Evolutionary conservation across 805 yeast species (phyloP).

Genomic region (Myxozyma geophila): DNA sequence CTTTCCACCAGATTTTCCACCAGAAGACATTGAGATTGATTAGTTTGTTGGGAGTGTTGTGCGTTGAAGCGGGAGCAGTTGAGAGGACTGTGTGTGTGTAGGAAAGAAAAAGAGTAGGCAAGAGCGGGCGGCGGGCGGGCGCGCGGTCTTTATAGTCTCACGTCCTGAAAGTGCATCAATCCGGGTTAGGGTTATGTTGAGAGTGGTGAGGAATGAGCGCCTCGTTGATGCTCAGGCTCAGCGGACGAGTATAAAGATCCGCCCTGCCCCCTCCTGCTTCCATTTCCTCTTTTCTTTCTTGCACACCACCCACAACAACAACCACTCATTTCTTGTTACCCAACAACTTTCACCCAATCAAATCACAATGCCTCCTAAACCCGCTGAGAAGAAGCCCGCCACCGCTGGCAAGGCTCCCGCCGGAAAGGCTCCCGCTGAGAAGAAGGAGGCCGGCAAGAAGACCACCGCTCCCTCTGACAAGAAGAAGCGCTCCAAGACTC

Average conservation of each 20-base stretch:
- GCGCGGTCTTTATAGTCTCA: slow-evolving; percentile 31
- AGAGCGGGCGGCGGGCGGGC: slow-evolving; percentile 27
- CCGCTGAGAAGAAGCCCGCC: slow-evolving; percentile 67
- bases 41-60: slow-evolving; percentile 11
- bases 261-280: slow-evolving; percentile 27
- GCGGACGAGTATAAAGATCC: slow-evolving; percentile 27
- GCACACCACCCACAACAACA: background rate
- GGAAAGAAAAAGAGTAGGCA: background rate
- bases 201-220: slow-evolving; percentile 4
- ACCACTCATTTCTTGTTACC: background rate
- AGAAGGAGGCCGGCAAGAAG: slow-evolving; percentile 88
- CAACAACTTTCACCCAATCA: background rate
- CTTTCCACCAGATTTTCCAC: slow-evolving; percentile 71
- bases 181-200: slow-evolving; percentile 7
- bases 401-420: slow-evolving; percentile 62
- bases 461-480: slow-evolving; percentile 76
- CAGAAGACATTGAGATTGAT: slow-evolving; percentile 51
- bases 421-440: slow-evolving; percentile 96
- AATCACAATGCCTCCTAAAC: slow-evolving; percentile 50
- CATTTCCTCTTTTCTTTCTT: background rate
- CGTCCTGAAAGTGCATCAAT: slow-evolving; percentile 23
- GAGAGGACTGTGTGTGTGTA: background rate
- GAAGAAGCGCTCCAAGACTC: slow-evolving; percentile 91
- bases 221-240: slow-evolving; percentile 28
- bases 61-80: background rate